Base-by-base conservation (phyloP, 75 land plant genomes). In the Ceratopteris richardii region DNA sequence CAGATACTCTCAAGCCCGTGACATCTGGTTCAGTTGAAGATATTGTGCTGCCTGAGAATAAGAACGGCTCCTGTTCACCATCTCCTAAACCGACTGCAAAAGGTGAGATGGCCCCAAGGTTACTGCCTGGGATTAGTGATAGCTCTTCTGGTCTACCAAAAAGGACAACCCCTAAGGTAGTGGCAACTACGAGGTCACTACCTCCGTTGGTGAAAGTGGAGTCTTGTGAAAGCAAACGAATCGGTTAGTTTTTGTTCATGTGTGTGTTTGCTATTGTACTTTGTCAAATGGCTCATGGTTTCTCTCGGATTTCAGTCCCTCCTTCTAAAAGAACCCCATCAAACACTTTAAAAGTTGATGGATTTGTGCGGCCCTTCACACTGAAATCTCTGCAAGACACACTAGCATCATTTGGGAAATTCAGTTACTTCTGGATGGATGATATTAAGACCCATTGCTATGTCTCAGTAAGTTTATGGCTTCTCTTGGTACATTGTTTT, bases 391-490 rank as follows among this genome's bases (percentile, higher is more conserved):
- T 93, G 47, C 83, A 83, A 57, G 95, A 89, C 27, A 77, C 89
- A 44, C 73, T 93, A 29, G 90, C 77, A 2, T 78, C 85, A 62
- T 89, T 87, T 59, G 98, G 98, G 6, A 61, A 25, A 50, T 77
- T 85, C 6, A 52, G 59, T 29, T 73, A 61, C 57, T 82, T 93
- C 65, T 93, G 98, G 98, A 93, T 93, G 98, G 98, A 93, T 46
- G 87, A 93, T 28, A 93, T 93, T 36, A 93, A 93, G 53, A 93
- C 96, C 14, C 98, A 93, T 53, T 93, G 98, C 73, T 93, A 85
- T 81, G 98, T 93, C 25, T 74, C 90, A 70, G 98, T 93, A 83
- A 31, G 83, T 31, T 14, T 62, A 22, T 29, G 60, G 28, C 24
- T 0, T 65, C 44, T 29, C 16, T 22, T 60, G 27, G 47, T 13